Base-by-base conservation (phyloP, 331 rosid species). In the Spiraea crenata region DNA sequence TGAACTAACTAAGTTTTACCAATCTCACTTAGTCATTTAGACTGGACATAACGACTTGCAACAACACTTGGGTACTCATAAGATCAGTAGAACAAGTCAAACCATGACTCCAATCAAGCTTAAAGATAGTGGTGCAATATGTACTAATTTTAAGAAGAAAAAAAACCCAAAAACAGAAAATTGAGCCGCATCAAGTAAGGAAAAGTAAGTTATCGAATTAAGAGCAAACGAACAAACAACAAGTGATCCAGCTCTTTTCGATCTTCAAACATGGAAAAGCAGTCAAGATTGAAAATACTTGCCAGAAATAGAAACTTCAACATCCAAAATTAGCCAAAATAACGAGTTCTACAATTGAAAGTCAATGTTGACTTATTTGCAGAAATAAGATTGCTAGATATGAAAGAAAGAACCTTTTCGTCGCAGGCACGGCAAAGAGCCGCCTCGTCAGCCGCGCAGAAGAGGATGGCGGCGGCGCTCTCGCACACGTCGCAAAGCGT, bases 401-500 rank as follows among this genome's bases (percentile, higher is more conserved):
- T 39, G 15, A 37, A 58, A 62, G 35, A 46, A 41, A 45, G 0
- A 19, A 83, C 89, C 87, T 85, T 85, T 5, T 77, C 76, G 31
- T 85, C 89, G 60, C 89, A 85, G 17, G 81, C 60, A 44, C 48
- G 74, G 80, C 89, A 85, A 6, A 85, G 89, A 40, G 89, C 81
- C 13, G 89, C 89, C 80, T 82, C 85, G 39, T 82, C 89, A 6
- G 89, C 87, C 7, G 89, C 85, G 64, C 89, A 85, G 73, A 85
- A 85, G 14, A 85, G 46, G 15, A 82, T 85, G 56, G 89, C 89
- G 8, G 89, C 77, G 5, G 89, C 82, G 58, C 75, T 77, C 73
- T 85, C 89, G 51, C 89, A 85, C 39, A 62, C 85, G 45, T 85
- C 86, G 58, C 89, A 82, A 46, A 85, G 83, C 34, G 87, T 74